phyloP scores from a whole-genome alignment of 768 basidiomycete genomes.

The Neoboletus magnificus region DNA sequence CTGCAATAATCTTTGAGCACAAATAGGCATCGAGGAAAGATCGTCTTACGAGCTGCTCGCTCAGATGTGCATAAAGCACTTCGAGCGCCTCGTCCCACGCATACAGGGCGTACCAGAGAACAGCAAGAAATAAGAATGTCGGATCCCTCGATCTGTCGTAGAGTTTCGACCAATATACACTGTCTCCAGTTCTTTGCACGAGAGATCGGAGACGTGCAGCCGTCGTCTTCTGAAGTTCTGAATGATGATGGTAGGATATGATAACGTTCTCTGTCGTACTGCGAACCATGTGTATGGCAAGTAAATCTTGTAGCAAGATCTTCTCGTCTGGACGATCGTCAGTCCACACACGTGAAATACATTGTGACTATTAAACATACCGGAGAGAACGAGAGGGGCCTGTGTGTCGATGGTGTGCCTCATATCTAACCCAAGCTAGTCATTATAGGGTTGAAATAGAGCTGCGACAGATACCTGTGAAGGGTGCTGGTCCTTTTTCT shows the following conservation, averaged over 20 bases:
- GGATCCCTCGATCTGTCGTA: constrained; percentile 32
- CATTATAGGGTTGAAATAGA: background rate
- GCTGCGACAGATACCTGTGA: constrained; percentile 15
- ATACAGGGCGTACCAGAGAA: constrained; percentile 58
- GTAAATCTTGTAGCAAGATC: constrained; percentile 34
- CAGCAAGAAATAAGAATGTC: constrained; percentile 34
- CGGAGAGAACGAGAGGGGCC: constrained; percentile 27
- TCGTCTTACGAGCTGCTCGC: constrained; percentile 37
- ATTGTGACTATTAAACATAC: constrained; percentile 1
- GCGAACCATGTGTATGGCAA: constrained; percentile 41
- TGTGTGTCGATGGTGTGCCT: constrained; percentile 34
- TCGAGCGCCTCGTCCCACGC: constrained; percentile 62
- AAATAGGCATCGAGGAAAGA: background rate
- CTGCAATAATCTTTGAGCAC: constrained; percentile 24
- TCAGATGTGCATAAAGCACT: constrained; percentile 48
- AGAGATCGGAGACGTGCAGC: constrained; percentile 28
- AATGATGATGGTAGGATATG: constrained; percentile 36
- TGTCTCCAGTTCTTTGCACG: constrained; percentile 31
- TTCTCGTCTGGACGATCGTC: constrained; percentile 10
- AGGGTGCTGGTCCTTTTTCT: background rate
- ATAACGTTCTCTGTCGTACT: constrained; percentile 23
- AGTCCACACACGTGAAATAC: background rate
- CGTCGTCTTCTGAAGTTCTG: constrained; percentile 24
- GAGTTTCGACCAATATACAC: constrained; percentile 37
- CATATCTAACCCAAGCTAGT: constrained; percentile 12